phyloP scores from a whole-genome alignment of 2,329 filamentous ascomycete species.

The Achaetomium macrosporum region DNA sequence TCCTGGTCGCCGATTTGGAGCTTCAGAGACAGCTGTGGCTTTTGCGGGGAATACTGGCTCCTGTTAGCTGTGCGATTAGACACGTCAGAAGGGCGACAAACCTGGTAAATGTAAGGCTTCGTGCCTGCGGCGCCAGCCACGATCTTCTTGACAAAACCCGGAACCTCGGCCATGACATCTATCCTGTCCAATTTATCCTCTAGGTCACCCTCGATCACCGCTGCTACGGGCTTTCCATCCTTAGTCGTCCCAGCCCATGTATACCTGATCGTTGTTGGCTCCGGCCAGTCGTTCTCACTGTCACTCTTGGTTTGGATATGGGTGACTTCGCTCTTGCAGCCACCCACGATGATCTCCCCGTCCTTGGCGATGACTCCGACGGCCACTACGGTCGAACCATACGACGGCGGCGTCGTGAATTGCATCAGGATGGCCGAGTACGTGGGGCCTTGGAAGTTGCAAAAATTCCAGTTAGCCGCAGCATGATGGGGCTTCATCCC shows the following conservation, averaged over 20 bases:
- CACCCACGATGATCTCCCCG: constrained; percentile 70
- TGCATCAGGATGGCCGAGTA: constrained; percentile 94
- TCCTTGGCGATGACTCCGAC: constrained; percentile 80
- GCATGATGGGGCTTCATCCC: constrained; percentile 99
- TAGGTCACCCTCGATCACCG: constrained; percentile 62
- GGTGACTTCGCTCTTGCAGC: constrained; percentile 56
- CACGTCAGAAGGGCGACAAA: constrained; percentile 34
- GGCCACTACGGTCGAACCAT: constrained; percentile 76
- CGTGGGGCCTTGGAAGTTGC: constrained; percentile 79
- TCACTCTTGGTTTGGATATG: constrained; percentile 70
- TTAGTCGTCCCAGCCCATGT: constrained; percentile 72
- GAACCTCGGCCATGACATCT: constrained; percentile 95
- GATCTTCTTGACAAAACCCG: constrained; percentile 90
- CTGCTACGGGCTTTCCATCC: constrained; percentile 68
- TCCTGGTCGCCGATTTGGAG: constrained; percentile 79
- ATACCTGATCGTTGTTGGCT: constrained; percentile 69
- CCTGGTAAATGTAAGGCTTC: constrained; percentile 97
- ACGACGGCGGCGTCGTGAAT: constrained; percentile 88
- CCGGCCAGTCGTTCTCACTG: constrained; percentile 78
- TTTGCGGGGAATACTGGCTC: constrained; percentile 60
- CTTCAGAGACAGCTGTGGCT: constrained; percentile 64
- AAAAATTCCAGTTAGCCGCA: constrained; percentile 88
- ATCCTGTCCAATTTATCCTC: constrained; percentile 71
- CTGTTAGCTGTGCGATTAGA: constrained; percentile 20
- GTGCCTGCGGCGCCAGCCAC: constrained; percentile 84